phyloP scores from a whole-genome alignment of 2,329 filamentous ascomycete species.

The Alternaria sp. region DNA sequence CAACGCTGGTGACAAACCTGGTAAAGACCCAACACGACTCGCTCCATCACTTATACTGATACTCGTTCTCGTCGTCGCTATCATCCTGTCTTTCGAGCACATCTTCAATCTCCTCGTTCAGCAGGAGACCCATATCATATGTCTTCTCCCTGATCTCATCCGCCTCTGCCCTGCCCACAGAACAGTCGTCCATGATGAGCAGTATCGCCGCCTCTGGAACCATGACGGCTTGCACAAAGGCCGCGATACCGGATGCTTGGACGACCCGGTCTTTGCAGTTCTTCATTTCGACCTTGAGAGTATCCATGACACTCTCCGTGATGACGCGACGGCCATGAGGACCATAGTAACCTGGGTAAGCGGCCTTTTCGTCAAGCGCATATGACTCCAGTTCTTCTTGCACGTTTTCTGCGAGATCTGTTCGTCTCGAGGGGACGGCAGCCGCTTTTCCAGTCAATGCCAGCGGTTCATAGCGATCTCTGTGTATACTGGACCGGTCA shows the following conservation, averaged over 20 bases:
- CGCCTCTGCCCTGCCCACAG: conserved; percentile 53
- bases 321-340: conserved; percentile 74
- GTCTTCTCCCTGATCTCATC: conserved; percentile 69
- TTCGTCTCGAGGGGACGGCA: conserved; percentile 44
- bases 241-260: conserved; percentile 36
- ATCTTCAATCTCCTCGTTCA: conserved; percentile 71
- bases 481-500: conserved; percentile 17
- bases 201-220: conserved; percentile 71
- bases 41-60: conserved; percentile 4
- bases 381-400: conserved; percentile 36
- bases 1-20: not conserved
- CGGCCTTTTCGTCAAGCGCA: conserved; percentile 24
- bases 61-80: conserved; percentile 22
- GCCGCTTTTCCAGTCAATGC: conserved; percentile 36
- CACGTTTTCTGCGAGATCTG: conserved; percentile 51
- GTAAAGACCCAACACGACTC: no score
- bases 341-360: conserved; percentile 77
- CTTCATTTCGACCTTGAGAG: conserved; percentile 37
- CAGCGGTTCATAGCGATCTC: conserved; percentile 29
- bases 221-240: conserved; percentile 58
- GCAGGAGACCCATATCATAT: conserved; percentile 68
- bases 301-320: conserved; percentile 56
- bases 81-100: conserved; percentile 38
- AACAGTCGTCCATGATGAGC: conserved; percentile 65
- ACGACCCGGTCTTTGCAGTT: conserved; percentile 39